Percentiles rank a stretch among this genome's conserved stretches.
Conservation (phyloP, 768 basidiomycete genomes). For the Leccinum longicurvipes region DNA sequence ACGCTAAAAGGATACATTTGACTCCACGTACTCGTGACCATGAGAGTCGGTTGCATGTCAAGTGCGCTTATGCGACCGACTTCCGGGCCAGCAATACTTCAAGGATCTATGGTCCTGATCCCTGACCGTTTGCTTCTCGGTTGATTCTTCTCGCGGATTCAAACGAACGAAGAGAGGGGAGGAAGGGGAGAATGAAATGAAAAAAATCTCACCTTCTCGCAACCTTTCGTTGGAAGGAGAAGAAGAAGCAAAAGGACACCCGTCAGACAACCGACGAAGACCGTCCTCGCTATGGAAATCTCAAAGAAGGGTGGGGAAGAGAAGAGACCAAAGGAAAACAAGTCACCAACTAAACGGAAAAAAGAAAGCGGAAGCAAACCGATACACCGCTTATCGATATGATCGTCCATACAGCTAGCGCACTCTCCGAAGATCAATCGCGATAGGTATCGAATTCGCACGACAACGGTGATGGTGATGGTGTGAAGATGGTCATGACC, state of each 20-base stretch:
- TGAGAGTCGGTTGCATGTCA: background rate
- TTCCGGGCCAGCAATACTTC: background rate
- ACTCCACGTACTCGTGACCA: background rate
- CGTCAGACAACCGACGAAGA: background rate
- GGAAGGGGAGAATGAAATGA: background rate
- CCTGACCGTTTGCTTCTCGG: too few species aligned
- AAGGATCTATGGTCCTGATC: too few species aligned
- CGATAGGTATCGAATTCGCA: slow-evolving; percentile 17
- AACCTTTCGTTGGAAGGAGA: background rate
- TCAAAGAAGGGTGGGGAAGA: background rate
- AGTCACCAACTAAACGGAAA: background rate
- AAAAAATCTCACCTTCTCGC: background rate
- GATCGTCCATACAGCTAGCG: background rate
- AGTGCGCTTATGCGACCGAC: background rate
- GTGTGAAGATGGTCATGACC: background rate
- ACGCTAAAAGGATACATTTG: background rate
- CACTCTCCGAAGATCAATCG: slow-evolving; percentile 21
- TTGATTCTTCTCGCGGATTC: background rate
- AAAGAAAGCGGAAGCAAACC: background rate
- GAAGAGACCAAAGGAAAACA: background rate
- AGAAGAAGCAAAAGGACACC: background rate
- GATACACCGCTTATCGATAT: slow-evolving; percentile 18
- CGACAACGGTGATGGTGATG: background rate
- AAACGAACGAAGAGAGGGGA: background rate
- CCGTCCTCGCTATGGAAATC: background rate